Evolutionary conservation across 139 green algal species (phyloP), one percentile per base, ranked within the genome.

Genomic region (Chlorella vulgaris): DNA sequence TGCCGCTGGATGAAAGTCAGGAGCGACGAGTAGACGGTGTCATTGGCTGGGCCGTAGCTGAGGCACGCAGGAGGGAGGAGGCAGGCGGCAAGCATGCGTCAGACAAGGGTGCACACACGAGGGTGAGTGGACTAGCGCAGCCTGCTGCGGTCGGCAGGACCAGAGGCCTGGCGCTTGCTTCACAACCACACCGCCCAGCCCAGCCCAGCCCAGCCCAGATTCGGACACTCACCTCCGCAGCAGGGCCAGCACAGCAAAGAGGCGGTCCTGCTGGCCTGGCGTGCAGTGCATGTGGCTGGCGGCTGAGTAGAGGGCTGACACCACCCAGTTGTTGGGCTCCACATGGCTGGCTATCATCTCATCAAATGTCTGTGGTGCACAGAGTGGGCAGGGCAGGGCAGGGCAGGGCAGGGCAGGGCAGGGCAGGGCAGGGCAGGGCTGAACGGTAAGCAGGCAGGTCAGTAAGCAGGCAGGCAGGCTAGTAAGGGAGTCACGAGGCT

Each of bases 281-380:
- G 76, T 73, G 53, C 86, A 80, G 36, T 78, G n/a, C 24, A 69
- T 60, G 47, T 50, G 61, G 4, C 68, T 86, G 65, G 62, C 43
- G 18, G 89, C 85, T 21, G 84, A 69, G 65, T 92, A 89, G 67
- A 92, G 86, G 1, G 84, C 65, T 26, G 78, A 86, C 21, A 92
- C 18, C 7, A 92, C 81, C 47, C 83, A 80, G 43, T 86, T 73
- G 80, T 92, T 92, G 33, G 81, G 71, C 43, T 62, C 31, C 26
- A 90, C 61, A 0, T 43, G 58, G n/a, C 29, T 19, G 3, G 2
- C 39, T 35, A 39, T 10, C 77, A 86, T 86, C 0, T 87, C 85
- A 36, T 74, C 63, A 80, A 86, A 76, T 1, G 83, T 80, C 84
- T 90, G 71, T 29, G 24, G 24, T 2, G 19, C 38, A 42, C 28